These are phyloP conservation scores for Syzygium aqueum DNA, from an alignment of 345 rosid species.

Conservation along the genomic window DNA sequence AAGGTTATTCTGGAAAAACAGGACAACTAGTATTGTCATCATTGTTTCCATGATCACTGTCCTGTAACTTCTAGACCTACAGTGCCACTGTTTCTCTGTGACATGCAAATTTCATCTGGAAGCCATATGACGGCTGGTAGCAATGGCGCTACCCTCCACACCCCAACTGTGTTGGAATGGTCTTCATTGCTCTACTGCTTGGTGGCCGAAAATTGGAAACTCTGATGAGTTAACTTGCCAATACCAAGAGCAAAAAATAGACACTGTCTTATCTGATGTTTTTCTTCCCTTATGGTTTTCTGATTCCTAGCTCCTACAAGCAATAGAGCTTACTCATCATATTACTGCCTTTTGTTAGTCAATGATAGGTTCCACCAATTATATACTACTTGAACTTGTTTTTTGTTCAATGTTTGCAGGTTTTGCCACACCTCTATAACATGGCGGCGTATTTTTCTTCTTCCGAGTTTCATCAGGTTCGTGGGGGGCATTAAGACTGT, in stretches of 20 bases:
- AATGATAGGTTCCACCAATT: not conserved
- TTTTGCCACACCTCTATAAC: conserved; percentile 5
- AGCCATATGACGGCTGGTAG: not conserved
- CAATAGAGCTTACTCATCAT: not conserved
- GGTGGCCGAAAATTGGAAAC: not conserved
- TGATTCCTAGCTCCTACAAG: not conserved
- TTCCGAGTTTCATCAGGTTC: not conserved
- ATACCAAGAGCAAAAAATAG: not conserved
- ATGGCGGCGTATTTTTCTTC: not conserved
- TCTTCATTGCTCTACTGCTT: not conserved
- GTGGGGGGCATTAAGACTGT: not conserved
- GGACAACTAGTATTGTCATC: not conserved
- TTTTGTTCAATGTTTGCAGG: conserved; percentile 3
- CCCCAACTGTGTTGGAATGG: not conserved
- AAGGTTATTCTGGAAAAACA: not conserved
- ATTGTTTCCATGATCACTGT: not conserved
- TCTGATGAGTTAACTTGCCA: not conserved
- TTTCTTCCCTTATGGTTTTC: not conserved
- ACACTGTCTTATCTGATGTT: not conserved
- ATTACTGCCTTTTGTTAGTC: not conserved
- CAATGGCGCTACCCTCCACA: not conserved
- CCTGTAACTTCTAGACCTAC: not conserved
- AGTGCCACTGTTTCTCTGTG: not conserved
- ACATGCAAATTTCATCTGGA: not conserved
- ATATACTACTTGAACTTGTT: not conserved